A percentile compares a stretch with the other conserved stretches of the same genome.
Conservation (phyloP, 192 early-diverging fungal genomes). For the Podila horticola region DNA sequence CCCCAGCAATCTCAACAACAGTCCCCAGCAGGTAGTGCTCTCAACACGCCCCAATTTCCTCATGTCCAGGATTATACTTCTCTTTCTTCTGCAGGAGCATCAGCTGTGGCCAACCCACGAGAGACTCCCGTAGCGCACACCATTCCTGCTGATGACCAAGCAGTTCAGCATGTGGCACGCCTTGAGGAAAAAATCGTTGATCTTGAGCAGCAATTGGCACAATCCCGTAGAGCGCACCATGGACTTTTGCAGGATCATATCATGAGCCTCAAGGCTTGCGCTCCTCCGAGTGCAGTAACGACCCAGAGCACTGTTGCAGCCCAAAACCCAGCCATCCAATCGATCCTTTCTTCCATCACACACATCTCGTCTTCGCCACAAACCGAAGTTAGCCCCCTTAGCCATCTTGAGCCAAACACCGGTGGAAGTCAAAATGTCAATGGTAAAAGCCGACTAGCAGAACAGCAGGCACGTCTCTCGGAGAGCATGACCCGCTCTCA, state of each 20-base stretch:
- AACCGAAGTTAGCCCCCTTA: neutral
- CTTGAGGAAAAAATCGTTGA: conserved; percentile 5
- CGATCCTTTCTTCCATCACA: conserved; percentile 7
- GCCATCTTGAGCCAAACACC: neutral
- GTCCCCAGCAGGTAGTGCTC: neutral
- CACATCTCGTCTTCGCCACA: neutral
- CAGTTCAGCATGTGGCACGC: neutral
- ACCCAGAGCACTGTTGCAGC: neutral
- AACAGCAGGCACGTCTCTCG: neutral
- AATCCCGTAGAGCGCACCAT: conserved; percentile 25
- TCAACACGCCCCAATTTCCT: neutral
- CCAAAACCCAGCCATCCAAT: conserved; percentile 8
- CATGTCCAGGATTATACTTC: neutral
- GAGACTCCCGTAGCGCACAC: neutral
- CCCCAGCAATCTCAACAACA: neutral
- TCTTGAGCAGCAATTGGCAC: conserved; percentile 22
- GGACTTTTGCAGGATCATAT: conserved; percentile 26
- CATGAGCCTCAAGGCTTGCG: conserved; percentile 1
- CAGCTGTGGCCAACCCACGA: neutral
- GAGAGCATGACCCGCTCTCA: conserved; percentile 9
- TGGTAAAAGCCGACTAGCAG: neutral
- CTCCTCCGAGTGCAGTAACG: neutral
- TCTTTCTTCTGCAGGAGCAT: neutral
- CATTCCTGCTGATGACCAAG: neutral
- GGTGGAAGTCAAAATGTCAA: neutral